phyloP scores from a whole-genome alignment of 2,329 filamentous ascomycete species.

The Pyrenophora seminiperda region DNA sequence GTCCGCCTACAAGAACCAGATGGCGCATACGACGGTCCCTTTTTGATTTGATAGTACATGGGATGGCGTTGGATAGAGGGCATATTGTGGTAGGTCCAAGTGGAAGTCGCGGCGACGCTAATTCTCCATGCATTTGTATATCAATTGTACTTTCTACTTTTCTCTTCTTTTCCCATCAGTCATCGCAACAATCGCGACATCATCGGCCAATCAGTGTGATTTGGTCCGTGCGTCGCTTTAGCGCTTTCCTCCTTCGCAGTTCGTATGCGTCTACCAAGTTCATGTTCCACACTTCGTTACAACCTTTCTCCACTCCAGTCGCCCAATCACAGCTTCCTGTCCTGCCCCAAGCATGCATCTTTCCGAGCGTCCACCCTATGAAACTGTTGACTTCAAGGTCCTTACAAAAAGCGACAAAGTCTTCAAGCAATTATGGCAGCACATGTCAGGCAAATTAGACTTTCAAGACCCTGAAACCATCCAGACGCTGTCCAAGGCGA shows the following conservation, averaged over 20 bases:
- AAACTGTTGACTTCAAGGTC: conserved; percentile 64
- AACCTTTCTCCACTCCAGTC: neutral
- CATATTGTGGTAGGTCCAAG: conserved; percentile 11
- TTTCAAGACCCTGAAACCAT: conserved; percentile 80
- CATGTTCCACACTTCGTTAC: conserved; percentile 3
- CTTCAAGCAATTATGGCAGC: conserved; percentile 60
- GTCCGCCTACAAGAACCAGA: conserved; percentile 49
- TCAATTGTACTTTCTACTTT: conserved; percentile 21
- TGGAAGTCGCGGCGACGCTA: conserved; percentile 17
- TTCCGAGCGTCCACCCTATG: conserved; percentile 52
- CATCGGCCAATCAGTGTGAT: conserved; percentile 27
- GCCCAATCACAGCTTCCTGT: neutral
- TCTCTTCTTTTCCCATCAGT: conserved; percentile 5
- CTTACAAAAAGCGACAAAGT: conserved; percentile 64
- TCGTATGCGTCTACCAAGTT: neutral
- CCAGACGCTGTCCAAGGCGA: conserved; percentile 75
- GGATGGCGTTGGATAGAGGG: conserved; percentile 19
- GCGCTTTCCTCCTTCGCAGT: neutral
- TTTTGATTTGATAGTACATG: conserved; percentile 40
- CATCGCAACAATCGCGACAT: conserved; percentile 2
- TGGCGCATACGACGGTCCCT: conserved; percentile 55
- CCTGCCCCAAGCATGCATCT: conserved; percentile 24
- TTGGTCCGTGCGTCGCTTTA: conserved; percentile 22
- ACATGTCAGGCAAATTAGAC: conserved; percentile 66
- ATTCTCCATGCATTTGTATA: conserved; percentile 16